These are phyloP conservation scores for Puccinia coronata DNA, from an alignment of 1,284 basidiomycete genomes.

Conservation along the genomic window DNA sequence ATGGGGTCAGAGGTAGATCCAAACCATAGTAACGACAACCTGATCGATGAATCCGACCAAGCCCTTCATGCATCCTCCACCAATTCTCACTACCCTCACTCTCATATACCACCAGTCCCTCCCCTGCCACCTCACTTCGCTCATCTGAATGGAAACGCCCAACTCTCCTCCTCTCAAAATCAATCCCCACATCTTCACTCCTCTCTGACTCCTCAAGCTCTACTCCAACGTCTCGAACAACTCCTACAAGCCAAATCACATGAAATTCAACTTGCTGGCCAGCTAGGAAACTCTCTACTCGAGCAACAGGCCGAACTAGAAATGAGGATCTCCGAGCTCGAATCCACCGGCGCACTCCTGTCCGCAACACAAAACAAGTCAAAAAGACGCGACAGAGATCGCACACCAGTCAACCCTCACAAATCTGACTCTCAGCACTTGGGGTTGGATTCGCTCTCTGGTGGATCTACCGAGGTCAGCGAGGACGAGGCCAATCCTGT, in stretches of 20 bases:
- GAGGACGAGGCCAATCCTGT: constrained; percentile 59
- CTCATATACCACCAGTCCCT: constrained; percentile 43
- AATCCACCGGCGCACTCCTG: constrained; percentile 58
- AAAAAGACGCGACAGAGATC: constrained; percentile 19
- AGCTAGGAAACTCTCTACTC: constrained; percentile 84
- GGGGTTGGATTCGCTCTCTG: constrained; percentile 61
- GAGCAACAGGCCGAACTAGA: constrained; percentile 88
- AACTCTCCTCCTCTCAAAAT: not conserved
- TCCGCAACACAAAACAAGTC: constrained; percentile 34
- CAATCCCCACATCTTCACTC: not conserved
- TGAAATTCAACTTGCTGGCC: constrained; percentile 83
- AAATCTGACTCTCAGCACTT: constrained; percentile 63
- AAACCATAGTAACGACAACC: not conserved
- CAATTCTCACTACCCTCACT: not conserved
- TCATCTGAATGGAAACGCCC: constrained; percentile 32
- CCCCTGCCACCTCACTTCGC: constrained; percentile 44
- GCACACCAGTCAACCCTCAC: constrained; percentile 32
- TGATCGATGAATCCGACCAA: not conserved
- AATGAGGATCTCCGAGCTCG: constrained; percentile 75
- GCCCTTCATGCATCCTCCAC: not conserved
- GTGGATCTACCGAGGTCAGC: constrained; percentile 65
- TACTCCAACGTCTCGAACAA: constrained; percentile 67
- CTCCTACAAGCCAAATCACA: constrained; percentile 83
- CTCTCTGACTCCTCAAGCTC: constrained; percentile 42
- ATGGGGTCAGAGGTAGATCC: not conserved